Conservation (phyloP, 805 yeast species). For the Ogataea neopini region DNA sequence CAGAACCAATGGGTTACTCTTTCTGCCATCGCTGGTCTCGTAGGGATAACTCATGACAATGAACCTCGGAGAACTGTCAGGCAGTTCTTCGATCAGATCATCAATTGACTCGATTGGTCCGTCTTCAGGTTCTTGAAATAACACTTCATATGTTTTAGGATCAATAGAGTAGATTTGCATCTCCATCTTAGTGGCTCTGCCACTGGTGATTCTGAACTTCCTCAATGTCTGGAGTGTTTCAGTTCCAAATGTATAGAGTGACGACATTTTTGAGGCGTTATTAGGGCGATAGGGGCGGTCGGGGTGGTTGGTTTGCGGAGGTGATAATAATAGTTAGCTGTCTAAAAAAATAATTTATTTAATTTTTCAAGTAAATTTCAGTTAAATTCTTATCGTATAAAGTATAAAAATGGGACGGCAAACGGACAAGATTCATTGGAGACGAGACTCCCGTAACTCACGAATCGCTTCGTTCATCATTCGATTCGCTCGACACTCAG, state of each 20-base stretch:
- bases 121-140: conserved; percentile 40
- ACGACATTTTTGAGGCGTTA: no score
- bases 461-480: no score
- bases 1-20: conserved; percentile 71
- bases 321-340: no score
- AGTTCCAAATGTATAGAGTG: conserved; percentile 62
- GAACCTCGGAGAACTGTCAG: conserved; percentile 80
- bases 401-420: neutral
- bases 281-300: no score
- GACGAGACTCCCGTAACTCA: no score
- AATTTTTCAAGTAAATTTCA: neutral
- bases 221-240: conserved; percentile 60
- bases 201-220: conserved; percentile 73
- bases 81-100: conserved; percentile 72
- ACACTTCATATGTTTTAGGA: conserved; percentile 51
- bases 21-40: conserved; percentile 68
- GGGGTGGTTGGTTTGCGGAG: no score
- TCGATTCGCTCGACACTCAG: neutral
- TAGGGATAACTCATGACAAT: conserved; percentile 76
- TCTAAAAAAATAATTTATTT: neutral
- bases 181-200: conserved; percentile 60
- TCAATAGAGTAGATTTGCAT: conserved; percentile 66
- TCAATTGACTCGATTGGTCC: conserved; percentile 53
- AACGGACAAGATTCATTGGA: no score
- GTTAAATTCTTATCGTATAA: neutral